Percentiles rank a stretch among this genome's conserved stretches.
These are phyloP conservation scores for Ascochyta fabae DNA, from an alignment of 2,329 filamentous ascomycete genomes.

Conservation along the genomic window DNA sequence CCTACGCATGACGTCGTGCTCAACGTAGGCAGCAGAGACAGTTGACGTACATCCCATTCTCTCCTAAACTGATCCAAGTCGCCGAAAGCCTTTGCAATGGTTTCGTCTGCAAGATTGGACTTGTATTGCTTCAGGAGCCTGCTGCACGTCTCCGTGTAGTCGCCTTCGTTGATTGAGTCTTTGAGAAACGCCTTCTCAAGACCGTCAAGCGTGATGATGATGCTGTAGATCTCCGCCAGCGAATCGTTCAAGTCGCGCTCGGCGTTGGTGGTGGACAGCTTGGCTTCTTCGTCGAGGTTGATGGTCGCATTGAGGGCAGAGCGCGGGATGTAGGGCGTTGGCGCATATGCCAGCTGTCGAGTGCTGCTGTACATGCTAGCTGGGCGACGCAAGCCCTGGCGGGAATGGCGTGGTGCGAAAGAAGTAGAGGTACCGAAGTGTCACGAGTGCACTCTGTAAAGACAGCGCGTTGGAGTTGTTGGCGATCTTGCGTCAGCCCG, in stretches of 20 bases:
- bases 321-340: conserved; percentile 88
- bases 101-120: conserved; percentile 88
- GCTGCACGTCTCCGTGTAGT: conserved; percentile 97
- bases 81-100: conserved; percentile 84
- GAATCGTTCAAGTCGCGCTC: conserved; percentile 96
- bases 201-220: conserved; percentile 93
- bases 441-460: too few relatives aligned
- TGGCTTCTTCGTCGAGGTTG: conserved; percentile 95
- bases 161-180: conserved; percentile 87
- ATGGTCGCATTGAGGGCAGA: conserved; percentile 84
- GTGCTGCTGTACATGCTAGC: conserved; percentile 56
- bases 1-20: conserved; percentile 2
- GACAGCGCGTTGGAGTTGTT: neutral
- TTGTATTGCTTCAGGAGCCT: conserved; percentile 96
- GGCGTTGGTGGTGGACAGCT: conserved; percentile 82
- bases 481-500: conserved; percentile 20
- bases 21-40: neutral
- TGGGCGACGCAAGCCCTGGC: neutral
- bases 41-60: conserved; percentile 80
- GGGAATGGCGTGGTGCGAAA: too few relatives aligned
- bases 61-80: conserved; percentile 90
- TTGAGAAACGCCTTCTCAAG: conserved; percentile 96
- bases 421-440: too few relatives aligned
- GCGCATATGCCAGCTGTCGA: conserved; percentile 77
- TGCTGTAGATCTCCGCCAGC: conserved; percentile 95